These are phyloP conservation scores for Eugenia klotzschiana DNA, from an alignment of 441 rosid species.

Conservation along the genomic window DNA sequence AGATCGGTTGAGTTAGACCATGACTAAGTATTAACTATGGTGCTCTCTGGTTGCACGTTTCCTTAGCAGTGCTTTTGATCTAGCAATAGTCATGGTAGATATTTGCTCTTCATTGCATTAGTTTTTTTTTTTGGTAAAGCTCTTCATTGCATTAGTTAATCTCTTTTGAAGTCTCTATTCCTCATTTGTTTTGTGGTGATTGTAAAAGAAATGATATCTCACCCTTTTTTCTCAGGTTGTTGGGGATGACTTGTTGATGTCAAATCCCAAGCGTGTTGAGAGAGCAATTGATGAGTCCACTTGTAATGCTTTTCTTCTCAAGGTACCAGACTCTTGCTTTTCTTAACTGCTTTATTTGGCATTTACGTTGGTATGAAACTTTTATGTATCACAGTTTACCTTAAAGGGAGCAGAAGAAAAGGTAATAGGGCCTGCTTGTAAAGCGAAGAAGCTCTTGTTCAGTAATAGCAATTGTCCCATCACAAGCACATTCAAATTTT, in stretches of 20 bases:
- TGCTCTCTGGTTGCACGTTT: background rate
- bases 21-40: background rate
- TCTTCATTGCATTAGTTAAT: background rate
- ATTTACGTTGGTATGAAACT: background rate
- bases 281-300: conserved; percentile 66
- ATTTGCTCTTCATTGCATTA: background rate
- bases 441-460: background rate
- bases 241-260: conserved; percentile 76
- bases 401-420: background rate
- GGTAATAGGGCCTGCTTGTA: background rate
- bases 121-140: too few species aligned
- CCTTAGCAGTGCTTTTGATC: background rate
- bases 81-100: background rate
- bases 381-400: background rate
- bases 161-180: background rate
- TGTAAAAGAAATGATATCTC: background rate
- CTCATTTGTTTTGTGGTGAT: background rate
- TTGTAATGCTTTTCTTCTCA: conserved; percentile 88
- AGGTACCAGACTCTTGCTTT: conserved; percentile 30
- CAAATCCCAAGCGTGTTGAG: conserved; percentile 75
- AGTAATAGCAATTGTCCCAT: background rate
- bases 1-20: background rate
- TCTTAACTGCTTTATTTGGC: background rate
- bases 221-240: conserved; percentile 53
- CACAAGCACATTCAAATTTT: background rate